Base-by-base conservation (phyloP, 331 rosid species). In the Pyracantha coccinea region DNA sequence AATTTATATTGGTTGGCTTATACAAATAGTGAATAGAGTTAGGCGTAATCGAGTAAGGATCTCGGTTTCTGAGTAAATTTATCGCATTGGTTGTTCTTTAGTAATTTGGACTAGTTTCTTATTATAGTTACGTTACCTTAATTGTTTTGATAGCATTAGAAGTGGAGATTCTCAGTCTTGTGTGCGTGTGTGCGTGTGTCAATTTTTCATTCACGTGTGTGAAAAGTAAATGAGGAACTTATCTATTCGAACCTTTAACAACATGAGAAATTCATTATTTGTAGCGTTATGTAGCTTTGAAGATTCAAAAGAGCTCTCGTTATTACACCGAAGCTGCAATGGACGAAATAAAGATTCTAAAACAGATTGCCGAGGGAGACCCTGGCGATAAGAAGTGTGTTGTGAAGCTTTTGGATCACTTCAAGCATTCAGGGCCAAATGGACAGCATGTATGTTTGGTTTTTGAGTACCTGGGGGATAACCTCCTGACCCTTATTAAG, bases 341-440 rank as follows among this genome's bases (percentile, higher is more conserved):
- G 95, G 97, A 91, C 61, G 97, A 91, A 83, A 89, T 91, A 67
- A 91, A 87, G 88, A 88, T 91, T 78, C 95, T 91, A 68, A 89
- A 86, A 75, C 90, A 91, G 82, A 88, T 91, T 74, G 90, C 95
- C 1, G 97, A 91, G 66, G 92, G 91, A 78, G 97, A 91, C 75
- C 70, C 80, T 33, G 90, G 73, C 52, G 97, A 91, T 71, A 85
- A 84, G 76, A 91, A 91, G 83, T 89, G 86, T 84, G 97, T 91
- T 68, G 95, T 91, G 59, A 91, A 91, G 89, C 95, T 91, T 77
- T 75, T 89, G 90, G 97, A 91, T 74, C 92, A 91, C 80, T 91
- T 91, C 73, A 89, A 86, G 87, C 97, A 87, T 88, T 87, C 88
- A 19, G 97, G 97, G 41, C 95, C 97, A 2, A 89, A 89, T 75